Conservation (phyloP, 2,329 filamentous ascomycete genomes). For the Epicoccum sorghinum region DNA sequence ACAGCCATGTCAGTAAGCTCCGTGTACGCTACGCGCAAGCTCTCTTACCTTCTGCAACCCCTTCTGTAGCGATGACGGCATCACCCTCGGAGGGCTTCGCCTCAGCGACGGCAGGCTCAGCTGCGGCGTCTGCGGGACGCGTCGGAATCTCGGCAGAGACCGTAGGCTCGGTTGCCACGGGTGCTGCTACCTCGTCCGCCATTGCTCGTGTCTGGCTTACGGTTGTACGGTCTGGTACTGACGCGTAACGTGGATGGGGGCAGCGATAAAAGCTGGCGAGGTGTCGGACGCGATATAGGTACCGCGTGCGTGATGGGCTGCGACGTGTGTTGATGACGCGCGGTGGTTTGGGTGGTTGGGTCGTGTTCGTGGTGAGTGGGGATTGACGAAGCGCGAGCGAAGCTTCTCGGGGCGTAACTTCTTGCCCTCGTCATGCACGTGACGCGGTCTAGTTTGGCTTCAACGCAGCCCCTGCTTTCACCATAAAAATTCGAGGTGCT, state of each 20-base stretch:
- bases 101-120: constrained; percentile 36
- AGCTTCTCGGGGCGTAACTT: constrained; percentile 30
- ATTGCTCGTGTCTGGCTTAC: constrained; percentile 42
- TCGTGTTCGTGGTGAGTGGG: constrained; percentile 37
- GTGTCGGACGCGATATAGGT: constrained; percentile 33
- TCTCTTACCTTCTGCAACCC: constrained; percentile 39
- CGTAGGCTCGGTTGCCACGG: constrained; percentile 32
- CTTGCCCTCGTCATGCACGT: constrained; percentile 21
- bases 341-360: constrained; percentile 44
- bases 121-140: constrained; percentile 37
- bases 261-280: constrained; percentile 39
- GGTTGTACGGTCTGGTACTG: constrained; percentile 39
- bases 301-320: constrained; percentile 41
- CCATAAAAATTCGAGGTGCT: constrained; percentile 30
- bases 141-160: constrained; percentile 39
- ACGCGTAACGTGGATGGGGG: constrained; percentile 43
- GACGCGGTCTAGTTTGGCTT: constrained; percentile 24
- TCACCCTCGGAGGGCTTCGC: constrained; percentile 35
- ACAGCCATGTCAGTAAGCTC: constrained; percentile 26
- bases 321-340: constrained; percentile 41
- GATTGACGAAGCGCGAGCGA: constrained; percentile 27
- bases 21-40: constrained; percentile 1
- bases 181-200: constrained; percentile 44
- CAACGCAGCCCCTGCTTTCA: constrained; percentile 18
- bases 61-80: constrained; percentile 36